Base-by-base conservation (phyloP, 805 yeast genomes). In the Starmerella roubikii region DNA sequence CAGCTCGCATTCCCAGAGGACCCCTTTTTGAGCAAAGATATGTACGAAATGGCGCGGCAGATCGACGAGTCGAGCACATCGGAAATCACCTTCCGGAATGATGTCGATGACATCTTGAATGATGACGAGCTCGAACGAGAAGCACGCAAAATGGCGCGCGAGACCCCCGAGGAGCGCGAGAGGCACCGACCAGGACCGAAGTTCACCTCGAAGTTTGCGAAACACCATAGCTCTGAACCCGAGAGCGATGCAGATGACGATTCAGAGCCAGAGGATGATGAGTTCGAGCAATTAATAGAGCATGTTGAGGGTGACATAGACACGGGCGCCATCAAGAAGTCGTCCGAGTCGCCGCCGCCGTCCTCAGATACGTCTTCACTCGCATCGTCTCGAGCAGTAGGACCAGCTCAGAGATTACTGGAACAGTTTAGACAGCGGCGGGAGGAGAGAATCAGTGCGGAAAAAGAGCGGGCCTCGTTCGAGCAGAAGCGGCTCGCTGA, bases 381-480 rank as follows among this genome's bases (percentile, higher is more conserved):
- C 16, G 7, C 30, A 10, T 8, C 15, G 13, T 27, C 30, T 7
- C 15, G 30, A 8, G 30, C 13, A 12, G 8, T 29, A 24, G 54
- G 54, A 20, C 51, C 52, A 3, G 52, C 54, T 3, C 52, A 52
- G 37, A 34, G 28, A 32, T 40, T 44, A 17, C 39, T 52, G 18
- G 29, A 34, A 15, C 52, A 47, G 38, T 52, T 50, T 34, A 39
- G 53, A 22, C 36, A 40, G 17, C 43, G 52, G n/a, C 46, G 54
- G 2, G 46, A 44, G 3, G 47, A 44, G 30, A 41, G 41, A 3
- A 33, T 45, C 7, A 35, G 42, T 18, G 49, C 48, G 7, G 42
- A 41, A 15, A 34, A 27, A 9, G 44, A 15, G 9, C 41, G 48
- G 78, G 15, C 58, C 60, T 0, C 67, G 61, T 36, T 64, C n/a